A percentile compares a stretch with the other conserved stretches of the same genome.
These are phyloP conservation scores for Suillus hirtellus DNA, from an alignment of 768 basidiomycete species.

Conservation along the genomic window DNA sequence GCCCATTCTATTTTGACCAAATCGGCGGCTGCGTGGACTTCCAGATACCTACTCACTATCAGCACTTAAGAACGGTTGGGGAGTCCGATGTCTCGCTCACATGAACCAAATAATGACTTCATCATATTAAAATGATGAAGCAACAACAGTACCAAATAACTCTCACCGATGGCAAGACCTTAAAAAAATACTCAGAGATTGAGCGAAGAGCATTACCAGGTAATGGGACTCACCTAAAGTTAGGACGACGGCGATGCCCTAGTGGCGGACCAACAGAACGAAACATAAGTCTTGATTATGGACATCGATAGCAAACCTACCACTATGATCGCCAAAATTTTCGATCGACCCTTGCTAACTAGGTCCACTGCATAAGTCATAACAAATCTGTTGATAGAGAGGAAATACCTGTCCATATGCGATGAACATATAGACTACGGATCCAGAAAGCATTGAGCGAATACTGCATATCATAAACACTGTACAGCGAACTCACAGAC, in stretches of 20 bases:
- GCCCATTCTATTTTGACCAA: neutral
- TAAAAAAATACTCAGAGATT: neutral
- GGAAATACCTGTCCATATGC: constrained; percentile 9
- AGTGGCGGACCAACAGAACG: neutral
- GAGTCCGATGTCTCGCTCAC: neutral
- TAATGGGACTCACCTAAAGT: neutral
- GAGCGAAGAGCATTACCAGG: too few relatives aligned
- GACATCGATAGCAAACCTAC: neutral
- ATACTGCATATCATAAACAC: neutral
- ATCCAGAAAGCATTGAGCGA: neutral
- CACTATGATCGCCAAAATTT: neutral
- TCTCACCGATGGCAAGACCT: neutral
- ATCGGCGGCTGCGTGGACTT: neutral
- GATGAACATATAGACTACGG: neutral
- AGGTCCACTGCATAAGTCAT: neutral
- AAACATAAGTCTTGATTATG: neutral
- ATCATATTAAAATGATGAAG: neutral
- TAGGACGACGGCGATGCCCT: neutral
- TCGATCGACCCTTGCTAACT: neutral
- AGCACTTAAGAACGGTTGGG: neutral
- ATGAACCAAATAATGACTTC: neutral
- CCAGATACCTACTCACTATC: constrained; percentile 1
- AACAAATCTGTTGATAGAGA: neutral
- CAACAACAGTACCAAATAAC: neutral
- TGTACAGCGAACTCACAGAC: neutral